phyloP scores from a whole-genome alignment of 805 yeast genomes.

The Lipomyces lipofer region DNA sequence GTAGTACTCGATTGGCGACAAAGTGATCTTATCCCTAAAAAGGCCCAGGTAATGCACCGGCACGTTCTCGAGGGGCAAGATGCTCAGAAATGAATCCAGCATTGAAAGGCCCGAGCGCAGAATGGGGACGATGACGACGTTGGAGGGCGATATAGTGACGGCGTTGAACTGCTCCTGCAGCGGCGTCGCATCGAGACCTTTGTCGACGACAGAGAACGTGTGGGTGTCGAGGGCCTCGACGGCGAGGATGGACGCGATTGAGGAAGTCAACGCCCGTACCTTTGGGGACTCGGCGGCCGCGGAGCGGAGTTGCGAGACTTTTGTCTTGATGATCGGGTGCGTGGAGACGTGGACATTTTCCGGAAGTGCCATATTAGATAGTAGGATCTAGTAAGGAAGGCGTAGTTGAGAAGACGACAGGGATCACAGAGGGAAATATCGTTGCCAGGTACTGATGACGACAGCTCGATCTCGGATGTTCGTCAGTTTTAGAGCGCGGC shows the following conservation, averaged over 20 bases:
- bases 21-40: conserved; percentile 37
- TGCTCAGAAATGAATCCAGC: conserved; percentile 36
- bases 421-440: no score
- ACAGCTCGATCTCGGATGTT: no score
- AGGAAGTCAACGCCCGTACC: conserved; percentile 31
- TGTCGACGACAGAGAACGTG: conserved; percentile 24
- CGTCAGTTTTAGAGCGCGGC: no score
- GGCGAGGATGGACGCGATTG: conserved; percentile 35
- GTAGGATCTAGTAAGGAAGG: no score
- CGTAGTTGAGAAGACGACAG: no score
- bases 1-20: conserved; percentile 40
- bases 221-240: conserved; percentile 32
- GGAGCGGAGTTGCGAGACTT: conserved; percentile 36
- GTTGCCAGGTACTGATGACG: no score
- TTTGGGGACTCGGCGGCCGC: conserved; percentile 16
- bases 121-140: conserved; percentile 37
- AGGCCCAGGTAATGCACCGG: conserved; percentile 41
- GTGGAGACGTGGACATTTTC: conserved; percentile 29
- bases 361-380: conserved; percentile 5
- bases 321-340: conserved; percentile 35
- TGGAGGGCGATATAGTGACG: conserved; percentile 23
- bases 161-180: conserved; percentile 19
- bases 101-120: conserved; percentile 40
- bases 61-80: conserved; percentile 36
- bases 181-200: conserved; percentile 18